Percentiles rank a stretch among this genome's conserved stretches.
Conservation (phyloP, 2,329 filamentous ascomycete genomes). For the Aureobasidium mangrovei region DNA sequence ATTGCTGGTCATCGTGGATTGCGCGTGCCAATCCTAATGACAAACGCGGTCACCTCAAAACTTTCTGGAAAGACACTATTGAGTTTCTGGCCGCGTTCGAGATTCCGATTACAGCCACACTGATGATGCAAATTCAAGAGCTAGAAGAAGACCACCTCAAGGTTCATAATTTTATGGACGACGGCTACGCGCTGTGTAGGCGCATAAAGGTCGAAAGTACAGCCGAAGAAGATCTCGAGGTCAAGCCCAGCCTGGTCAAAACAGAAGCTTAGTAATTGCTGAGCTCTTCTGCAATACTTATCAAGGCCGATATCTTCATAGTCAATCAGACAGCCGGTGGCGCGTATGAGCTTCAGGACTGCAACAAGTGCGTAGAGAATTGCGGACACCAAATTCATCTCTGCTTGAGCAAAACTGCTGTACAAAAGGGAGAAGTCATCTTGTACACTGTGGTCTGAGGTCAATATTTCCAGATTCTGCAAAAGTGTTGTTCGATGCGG, state of each 20-base stretch:
- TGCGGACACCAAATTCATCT: no score
- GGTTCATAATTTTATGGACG: neutral
- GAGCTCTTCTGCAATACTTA: neutral
- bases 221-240: neutral
- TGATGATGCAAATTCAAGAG: neutral
- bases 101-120: neutral
- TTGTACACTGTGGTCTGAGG: no score
- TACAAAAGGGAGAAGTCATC: no score
- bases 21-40: neutral
- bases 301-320: no score
- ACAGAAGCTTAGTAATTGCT: neutral
- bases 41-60: neutral
- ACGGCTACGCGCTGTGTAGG: neutral
- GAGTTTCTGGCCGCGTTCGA: neutral
- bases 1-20: neutral
- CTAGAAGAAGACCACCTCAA: neutral
- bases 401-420: no score
- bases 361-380: no score
- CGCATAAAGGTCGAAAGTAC: neutral
- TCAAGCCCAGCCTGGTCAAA: neutral
- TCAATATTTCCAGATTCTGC: no score
- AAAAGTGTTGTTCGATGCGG: no score
- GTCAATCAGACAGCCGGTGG: no score
- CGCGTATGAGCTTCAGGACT: no score
- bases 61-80: neutral